phyloP scores from a whole-genome alignment of 192 early-diverging fungal species.

The Backusella psychrophila region DNA sequence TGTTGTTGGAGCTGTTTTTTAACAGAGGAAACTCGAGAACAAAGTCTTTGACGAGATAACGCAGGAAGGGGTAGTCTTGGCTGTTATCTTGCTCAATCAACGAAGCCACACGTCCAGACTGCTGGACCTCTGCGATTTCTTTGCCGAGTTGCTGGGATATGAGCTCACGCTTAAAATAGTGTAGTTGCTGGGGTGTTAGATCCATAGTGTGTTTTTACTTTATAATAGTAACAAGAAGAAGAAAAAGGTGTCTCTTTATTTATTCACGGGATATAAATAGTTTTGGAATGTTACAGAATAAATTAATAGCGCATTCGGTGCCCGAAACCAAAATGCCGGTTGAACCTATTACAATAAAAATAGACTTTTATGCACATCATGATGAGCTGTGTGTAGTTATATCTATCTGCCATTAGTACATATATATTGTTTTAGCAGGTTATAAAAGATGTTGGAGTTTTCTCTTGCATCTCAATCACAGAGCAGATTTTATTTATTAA shows the following conservation, averaged over 20 bases:
- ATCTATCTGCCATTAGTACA: too few species aligned
- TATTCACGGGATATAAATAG: not conserved
- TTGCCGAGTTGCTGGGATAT: slow-evolving; percentile 42
- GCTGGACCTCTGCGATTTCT: slow-evolving; percentile 35
- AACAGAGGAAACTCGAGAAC: slow-evolving; percentile 54
- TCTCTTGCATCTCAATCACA: too few species aligned
- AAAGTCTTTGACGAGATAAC: slow-evolving; percentile 44
- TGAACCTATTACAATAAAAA: too few species aligned
- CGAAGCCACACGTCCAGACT: slow-evolving; percentile 19
- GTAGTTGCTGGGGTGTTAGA: slow-evolving; percentile 36
- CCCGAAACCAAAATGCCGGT: not conserved
- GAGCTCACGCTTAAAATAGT: slow-evolving; percentile 56
- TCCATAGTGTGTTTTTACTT: not conserved
- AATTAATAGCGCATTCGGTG: not conserved
- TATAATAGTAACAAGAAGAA: not conserved
- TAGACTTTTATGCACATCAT: too few species aligned
- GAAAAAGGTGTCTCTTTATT: not conserved
- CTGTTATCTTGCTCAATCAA: slow-evolving; percentile 20
- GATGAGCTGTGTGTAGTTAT: too few species aligned
- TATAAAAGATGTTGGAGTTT: too few species aligned
- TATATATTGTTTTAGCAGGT: too few species aligned
- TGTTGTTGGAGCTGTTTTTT: slow-evolving; percentile 22
- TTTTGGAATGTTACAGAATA: not conserved
- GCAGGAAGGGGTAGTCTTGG: slow-evolving; percentile 43
- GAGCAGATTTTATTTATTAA: too few species aligned